A percentile compares a stretch with the other conserved stretches of the same genome.
These are phyloP conservation scores for Durusdinium trenchii DNA, from an alignment of 73 alveolate genomes.

Conservation along the genomic window DNA sequence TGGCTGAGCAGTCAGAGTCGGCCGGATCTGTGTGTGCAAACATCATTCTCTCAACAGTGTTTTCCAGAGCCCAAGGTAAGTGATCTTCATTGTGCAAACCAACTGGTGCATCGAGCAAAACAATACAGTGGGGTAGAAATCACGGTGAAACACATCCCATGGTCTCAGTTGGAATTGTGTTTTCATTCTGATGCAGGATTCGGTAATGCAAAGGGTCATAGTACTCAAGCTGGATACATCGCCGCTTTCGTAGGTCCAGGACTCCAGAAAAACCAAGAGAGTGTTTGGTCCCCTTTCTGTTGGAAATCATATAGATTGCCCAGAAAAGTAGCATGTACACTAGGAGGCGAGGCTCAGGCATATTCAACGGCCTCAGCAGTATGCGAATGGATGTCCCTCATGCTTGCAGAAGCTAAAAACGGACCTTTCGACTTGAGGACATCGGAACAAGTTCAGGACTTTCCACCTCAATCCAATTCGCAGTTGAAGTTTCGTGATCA, in stretches of 20 bases:
- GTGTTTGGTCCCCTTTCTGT: neutral
- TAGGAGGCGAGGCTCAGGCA: conserved; percentile 55
- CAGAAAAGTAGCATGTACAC: conserved; percentile 17
- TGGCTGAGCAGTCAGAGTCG: neutral
- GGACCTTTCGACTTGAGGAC: neutral
- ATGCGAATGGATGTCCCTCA: conserved; percentile 18
- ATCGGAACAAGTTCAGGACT: neutral
- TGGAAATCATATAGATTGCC: conserved; percentile 39
- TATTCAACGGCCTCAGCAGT: neutral
- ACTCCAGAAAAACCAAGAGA: neutral
- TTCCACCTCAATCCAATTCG: neutral
- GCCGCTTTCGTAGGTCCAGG: neutral
- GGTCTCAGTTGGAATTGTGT: too few species aligned
- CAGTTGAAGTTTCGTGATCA: too few species aligned
- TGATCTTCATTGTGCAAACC: too few species aligned
- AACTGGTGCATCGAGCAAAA: too few species aligned
- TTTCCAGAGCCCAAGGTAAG: too few species aligned
- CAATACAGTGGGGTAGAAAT: too few species aligned
- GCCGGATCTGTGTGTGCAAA: neutral
- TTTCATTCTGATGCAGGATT: too few species aligned
- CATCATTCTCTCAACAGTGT: too few species aligned
- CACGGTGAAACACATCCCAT: too few species aligned
- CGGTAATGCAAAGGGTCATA: conserved; percentile 2
- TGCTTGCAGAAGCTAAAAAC: neutral
- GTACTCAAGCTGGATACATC: conserved; percentile 12